Percentiles rank a stretch among this genome's conserved stretches.
These are phyloP conservation scores for Pleurotus giganteus DNA, from an alignment of 768 basidiomycete genomes.

Conservation along the genomic window DNA sequence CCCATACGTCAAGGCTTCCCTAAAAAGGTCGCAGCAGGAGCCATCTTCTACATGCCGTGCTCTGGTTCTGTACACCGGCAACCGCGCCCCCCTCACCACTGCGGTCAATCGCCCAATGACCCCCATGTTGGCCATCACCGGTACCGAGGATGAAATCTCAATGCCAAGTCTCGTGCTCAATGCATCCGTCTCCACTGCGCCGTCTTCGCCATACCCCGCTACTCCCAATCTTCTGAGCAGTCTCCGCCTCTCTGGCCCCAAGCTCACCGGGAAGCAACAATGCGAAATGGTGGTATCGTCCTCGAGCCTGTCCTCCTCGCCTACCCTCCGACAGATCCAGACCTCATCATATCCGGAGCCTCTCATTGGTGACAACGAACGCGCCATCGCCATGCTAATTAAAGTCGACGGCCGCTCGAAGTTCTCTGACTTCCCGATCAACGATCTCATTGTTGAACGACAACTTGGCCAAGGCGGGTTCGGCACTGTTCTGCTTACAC, in stretches of 20 bases:
- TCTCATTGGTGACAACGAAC: background rate
- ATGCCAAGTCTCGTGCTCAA: background rate
- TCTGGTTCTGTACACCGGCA: background rate
- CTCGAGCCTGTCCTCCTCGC: background rate
- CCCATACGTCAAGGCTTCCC: no score
- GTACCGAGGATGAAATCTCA: background rate
- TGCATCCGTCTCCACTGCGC: background rate
- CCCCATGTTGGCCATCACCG: background rate
- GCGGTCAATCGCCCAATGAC: no score
- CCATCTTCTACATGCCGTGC: background rate
- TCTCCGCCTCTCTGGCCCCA: background rate
- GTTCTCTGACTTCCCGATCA: slow-evolving; percentile 1
- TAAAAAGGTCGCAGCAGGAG: no score
- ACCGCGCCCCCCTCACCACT: background rate
- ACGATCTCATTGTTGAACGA: background rate
- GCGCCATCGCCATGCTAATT: background rate
- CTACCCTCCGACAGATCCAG: background rate
- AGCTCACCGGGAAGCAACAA: background rate
- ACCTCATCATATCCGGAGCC: background rate
- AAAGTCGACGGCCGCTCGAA: background rate
- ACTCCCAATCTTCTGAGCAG: background rate
- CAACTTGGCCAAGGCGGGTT: slow-evolving; percentile 4
- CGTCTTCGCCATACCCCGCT: background rate
- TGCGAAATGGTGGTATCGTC: background rate
- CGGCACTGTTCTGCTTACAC: background rate